These are phyloP conservation scores for Coemansia sp. DNA, from an alignment of 192 early-diverging fungal genomes.

Conservation along the genomic window DNA sequence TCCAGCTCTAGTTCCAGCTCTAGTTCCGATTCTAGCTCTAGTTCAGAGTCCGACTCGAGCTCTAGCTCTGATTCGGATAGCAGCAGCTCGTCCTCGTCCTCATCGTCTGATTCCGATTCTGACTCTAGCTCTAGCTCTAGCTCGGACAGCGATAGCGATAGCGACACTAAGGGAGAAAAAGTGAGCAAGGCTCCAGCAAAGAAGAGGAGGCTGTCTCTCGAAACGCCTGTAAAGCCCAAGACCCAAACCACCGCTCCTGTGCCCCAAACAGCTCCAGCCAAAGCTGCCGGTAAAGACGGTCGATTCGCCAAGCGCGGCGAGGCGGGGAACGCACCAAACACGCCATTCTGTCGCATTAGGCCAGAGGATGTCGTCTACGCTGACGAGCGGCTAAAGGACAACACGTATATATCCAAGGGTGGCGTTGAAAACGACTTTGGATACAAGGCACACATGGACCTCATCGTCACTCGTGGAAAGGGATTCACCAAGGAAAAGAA, in stretches of 20 bases:
- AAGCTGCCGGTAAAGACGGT: background rate
- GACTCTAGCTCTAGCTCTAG: slow-evolving; percentile 6
- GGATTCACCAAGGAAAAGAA: slow-evolving; percentile 95
- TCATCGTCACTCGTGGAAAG: slow-evolving; percentile 88
- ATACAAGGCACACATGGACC: slow-evolving; percentile 89
- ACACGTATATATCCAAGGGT: slow-evolving; percentile 74
- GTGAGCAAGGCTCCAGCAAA: slow-evolving; percentile 25
- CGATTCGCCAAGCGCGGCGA: slow-evolving; percentile 23
- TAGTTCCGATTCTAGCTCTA: slow-evolving; percentile 17
- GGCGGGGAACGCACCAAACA: slow-evolving; percentile 39
- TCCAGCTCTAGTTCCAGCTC: slow-evolving; percentile 33
- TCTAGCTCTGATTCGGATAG: slow-evolving; percentile 23
- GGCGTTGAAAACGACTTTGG: slow-evolving; percentile 78
- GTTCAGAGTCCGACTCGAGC: background rate
- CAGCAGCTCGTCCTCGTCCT: slow-evolving; percentile 25
- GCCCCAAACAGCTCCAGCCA: slow-evolving; percentile 17
- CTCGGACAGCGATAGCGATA: slow-evolving; percentile 23
- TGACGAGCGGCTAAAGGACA: slow-evolving; percentile 84
- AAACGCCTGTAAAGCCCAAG: slow-evolving; percentile 20
- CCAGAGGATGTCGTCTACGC: slow-evolving; percentile 80
- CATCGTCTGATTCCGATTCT: slow-evolving; percentile 16
- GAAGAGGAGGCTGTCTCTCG: slow-evolving; percentile 53
- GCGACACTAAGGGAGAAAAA: background rate
- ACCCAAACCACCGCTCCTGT: background rate
- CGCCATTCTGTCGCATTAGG: slow-evolving; percentile 83